phyloP scores from a whole-genome alignment of 1,284 basidiomycete genomes.

The Kwoniella shivajii region DNA sequence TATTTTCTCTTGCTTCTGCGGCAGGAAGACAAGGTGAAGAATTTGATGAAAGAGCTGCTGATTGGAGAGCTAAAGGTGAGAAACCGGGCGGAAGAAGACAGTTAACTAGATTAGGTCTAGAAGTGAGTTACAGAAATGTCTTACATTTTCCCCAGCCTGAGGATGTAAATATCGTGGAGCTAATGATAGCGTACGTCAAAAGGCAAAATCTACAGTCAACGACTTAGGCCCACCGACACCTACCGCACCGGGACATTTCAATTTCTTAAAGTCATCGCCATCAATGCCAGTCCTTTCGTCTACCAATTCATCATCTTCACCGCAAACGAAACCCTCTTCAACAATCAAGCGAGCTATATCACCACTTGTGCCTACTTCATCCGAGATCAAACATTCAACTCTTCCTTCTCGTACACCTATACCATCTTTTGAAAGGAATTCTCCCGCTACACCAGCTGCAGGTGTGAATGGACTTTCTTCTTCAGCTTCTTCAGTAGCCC shows the following conservation, averaged over 20 bases:
- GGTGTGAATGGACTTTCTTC: conserved; percentile 1
- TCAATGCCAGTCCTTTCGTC: conserved; percentile 11
- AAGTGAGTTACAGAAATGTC: too few species aligned
- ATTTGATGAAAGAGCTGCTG: conserved; percentile 32
- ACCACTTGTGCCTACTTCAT: not conserved
- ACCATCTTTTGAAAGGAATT: conserved; percentile 1
- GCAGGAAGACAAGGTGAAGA: conserved; percentile 32
- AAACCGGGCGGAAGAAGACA: conserved; percentile 33
- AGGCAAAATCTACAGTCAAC: not conserved
- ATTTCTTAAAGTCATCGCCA: conserved; percentile 1
- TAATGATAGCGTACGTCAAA: too few species aligned
- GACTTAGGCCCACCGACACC: conserved; percentile 4
- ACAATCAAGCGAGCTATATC: not conserved
- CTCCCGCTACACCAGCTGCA: not conserved
- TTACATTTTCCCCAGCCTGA: too few species aligned
- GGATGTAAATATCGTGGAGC: too few species aligned
- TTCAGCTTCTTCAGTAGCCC: conserved; percentile 26
- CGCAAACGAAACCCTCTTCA: not conserved
- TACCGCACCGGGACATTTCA: conserved; percentile 12
- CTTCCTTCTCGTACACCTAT: conserved; percentile 5
- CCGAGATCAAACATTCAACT: not conserved
- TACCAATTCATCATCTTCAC: not conserved
- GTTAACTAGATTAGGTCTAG: conserved; percentile 19
- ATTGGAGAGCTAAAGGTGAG: conserved; percentile 36
- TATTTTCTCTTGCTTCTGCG: conserved; percentile 40